Conservation (phyloP, 805 yeast species). For the Yamadazyma scolyti region DNA sequence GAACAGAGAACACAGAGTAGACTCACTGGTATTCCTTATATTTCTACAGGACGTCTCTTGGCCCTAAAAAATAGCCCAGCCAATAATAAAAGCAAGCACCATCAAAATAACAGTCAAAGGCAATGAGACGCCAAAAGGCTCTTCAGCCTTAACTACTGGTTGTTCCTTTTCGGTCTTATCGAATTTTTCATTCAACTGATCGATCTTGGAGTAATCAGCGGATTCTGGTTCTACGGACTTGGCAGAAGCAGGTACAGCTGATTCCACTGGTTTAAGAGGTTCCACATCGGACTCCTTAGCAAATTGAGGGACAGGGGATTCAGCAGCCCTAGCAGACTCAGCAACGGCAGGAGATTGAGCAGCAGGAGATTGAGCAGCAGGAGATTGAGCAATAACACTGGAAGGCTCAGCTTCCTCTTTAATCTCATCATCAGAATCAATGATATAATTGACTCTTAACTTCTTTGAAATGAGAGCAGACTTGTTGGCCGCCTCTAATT, state of each 20-base stretch:
- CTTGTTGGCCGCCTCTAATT: slow-evolving; percentile 58
- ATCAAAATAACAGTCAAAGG: slow-evolving; percentile 48
- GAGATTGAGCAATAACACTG: slow-evolving; percentile 16
- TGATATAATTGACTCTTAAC: slow-evolving; percentile 57
- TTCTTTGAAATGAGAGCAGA: slow-evolving; percentile 57
- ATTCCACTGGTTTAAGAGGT: slow-evolving; percentile 7
- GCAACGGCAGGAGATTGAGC: slow-evolving; percentile 7
- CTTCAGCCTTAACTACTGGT: slow-evolving; percentile 17
- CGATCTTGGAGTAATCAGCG: slow-evolving; percentile 37
- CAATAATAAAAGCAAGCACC: slow-evolving; percentile 55
- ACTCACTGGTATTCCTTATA: no score
- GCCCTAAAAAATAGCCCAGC: slow-evolving; percentile 66
- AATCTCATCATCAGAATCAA: slow-evolving; percentile 20
- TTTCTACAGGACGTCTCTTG: background rate
- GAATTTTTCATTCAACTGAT: slow-evolving; percentile 41
- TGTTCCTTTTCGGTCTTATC: slow-evolving; percentile 34
- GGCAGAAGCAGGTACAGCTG: slow-evolving; percentile 8
- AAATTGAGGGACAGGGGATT: slow-evolving; percentile 4
- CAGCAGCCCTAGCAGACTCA: slow-evolving; percentile 13
- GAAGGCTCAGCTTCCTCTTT: slow-evolving; percentile 8
- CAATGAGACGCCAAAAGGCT: slow-evolving; percentile 49
- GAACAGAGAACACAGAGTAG: no score
- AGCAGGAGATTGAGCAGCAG: slow-evolving; percentile 11
- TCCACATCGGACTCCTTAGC: slow-evolving; percentile 11
- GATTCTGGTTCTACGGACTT: slow-evolving; percentile 21